These are phyloP conservation scores for Fusarium sublunatum DNA, from an alignment of 2,329 filamentous ascomycete species.

Conservation along the genomic window DNA sequence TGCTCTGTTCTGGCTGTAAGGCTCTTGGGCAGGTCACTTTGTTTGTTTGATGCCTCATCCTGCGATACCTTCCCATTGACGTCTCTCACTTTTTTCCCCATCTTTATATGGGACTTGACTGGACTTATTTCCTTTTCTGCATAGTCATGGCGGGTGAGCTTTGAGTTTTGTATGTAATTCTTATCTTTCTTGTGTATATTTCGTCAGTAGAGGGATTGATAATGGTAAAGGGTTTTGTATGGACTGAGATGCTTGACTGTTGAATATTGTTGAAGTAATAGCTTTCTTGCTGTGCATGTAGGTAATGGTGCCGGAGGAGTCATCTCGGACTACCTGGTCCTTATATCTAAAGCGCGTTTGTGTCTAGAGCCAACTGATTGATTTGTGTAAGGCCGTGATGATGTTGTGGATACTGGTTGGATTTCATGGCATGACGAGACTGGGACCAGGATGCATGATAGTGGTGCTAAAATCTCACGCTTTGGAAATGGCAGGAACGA, in stretches of 20 bases:
- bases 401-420: not conserved
- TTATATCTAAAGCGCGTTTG: not conserved
- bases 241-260: constrained; percentile 12
- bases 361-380: not conserved
- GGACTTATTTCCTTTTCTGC: constrained; percentile 24
- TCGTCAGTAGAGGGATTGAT: constrained; percentile 26
- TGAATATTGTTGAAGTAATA: constrained; percentile 34
- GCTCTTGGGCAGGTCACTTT: not conserved
- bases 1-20: constrained; percentile 52
- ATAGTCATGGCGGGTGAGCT: constrained; percentile 34
- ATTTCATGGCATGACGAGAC: constrained; percentile 4
- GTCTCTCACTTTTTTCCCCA: constrained; percentile 19
- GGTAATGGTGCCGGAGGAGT: not conserved
- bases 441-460: not conserved
- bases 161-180: constrained; percentile 41
- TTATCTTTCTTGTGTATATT: constrained; percentile 40
- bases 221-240: constrained; percentile 28
- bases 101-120: constrained; percentile 30
- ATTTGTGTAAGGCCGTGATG: not conserved
- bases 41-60: not conserved
- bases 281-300: constrained; percentile 1
- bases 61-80: constrained; percentile 12
- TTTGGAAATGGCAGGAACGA: no score
- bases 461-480: no score
- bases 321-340: not conserved